Percentiles rank a stretch among this genome's conserved stretches.
These are phyloP conservation scores for Lichenothelia convexa DNA, from an alignment of 495 filamentous ascomycete species.

Conservation along the genomic window DNA sequence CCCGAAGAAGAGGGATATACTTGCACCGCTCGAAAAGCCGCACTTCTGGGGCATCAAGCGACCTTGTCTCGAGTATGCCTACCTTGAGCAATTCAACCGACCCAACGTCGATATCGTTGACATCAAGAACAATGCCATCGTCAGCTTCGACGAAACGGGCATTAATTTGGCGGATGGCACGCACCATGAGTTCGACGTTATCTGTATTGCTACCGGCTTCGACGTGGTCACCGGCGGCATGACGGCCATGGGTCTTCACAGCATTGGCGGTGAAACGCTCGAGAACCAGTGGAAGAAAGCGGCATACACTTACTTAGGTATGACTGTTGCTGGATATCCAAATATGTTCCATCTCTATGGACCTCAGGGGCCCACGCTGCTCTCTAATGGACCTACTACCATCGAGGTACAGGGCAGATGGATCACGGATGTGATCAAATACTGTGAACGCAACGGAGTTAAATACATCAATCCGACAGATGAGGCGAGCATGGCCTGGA, in stretches of 20 bases:
- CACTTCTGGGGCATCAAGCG: constrained; percentile 38
- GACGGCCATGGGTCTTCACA: constrained; percentile 25
- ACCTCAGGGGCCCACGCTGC: constrained; percentile 28
- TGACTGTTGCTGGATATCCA: constrained; percentile 28
- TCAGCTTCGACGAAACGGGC: constrained; percentile 26
- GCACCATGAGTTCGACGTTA: constrained; percentile 28
- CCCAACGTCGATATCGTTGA: constrained; percentile 36
- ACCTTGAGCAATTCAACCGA: constrained; percentile 39
- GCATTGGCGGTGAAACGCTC: constrained; percentile 22
- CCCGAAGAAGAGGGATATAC: constrained; percentile 27
- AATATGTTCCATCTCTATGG: constrained; percentile 37
- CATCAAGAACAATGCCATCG: constrained; percentile 30
- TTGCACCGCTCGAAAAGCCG: constrained; percentile 34
- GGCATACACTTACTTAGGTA: constrained; percentile 31
- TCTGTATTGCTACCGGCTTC: constrained; percentile 36
- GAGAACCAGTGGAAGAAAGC: constrained; percentile 31
- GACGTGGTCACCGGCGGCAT: constrained; percentile 31
- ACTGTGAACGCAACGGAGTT: constrained; percentile 20
- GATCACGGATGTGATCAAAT: constrained; percentile 29
- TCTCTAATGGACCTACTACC: constrained; percentile 33
- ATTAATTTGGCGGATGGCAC: constrained; percentile 23
- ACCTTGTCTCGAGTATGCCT: constrained; percentile 33
- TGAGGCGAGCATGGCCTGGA: constrained; percentile 22
- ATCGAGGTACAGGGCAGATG: constrained; percentile 34
- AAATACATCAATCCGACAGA: constrained; percentile 23